phyloP scores from a whole-genome alignment of 2,329 filamentous ascomycete species.

The Cryphonectria japonica region DNA sequence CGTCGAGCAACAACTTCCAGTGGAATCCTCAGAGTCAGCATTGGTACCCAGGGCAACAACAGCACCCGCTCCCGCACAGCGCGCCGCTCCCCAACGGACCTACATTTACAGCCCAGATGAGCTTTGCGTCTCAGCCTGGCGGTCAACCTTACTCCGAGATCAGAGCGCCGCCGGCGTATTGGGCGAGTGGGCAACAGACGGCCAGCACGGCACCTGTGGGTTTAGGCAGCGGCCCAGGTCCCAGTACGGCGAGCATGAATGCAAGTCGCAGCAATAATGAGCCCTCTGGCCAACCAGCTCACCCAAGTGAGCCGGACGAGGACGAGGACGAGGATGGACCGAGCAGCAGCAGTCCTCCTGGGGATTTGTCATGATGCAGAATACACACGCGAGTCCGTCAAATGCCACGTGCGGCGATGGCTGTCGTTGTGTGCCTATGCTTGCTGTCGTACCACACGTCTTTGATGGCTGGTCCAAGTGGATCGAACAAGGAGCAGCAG shows the following conservation, averaged over 20 bases:
- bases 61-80: conserved; percentile 14
- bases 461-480: neutral
- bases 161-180: conserved; percentile 27
- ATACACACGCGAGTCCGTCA: neutral
- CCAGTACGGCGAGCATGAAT: conserved; percentile 6
- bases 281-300: neutral
- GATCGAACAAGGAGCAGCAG: neutral
- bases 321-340: conserved; percentile 18
- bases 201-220: conserved; percentile 26
- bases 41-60: conserved; percentile 18
- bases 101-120: neutral
- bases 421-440: neutral
- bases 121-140: neutral
- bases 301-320: neutral
- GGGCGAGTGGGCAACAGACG: conserved; percentile 12
- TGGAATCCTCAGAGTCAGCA: conserved; percentile 23
- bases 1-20: conserved; percentile 4
- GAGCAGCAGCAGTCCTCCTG: conserved; percentile 27
- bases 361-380: neutral
- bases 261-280: neutral
- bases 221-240: conserved; percentile 8
- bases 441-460: neutral
- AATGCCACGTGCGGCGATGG: neutral
- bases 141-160: conserved; percentile 8
- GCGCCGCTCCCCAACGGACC: conserved; percentile 7